Percentiles rank a stretch among this genome's conserved stretches.
phyloP scores from a whole-genome alignment of 768 basidiomycete species.

The Agaricus subrufescens region DNA sequence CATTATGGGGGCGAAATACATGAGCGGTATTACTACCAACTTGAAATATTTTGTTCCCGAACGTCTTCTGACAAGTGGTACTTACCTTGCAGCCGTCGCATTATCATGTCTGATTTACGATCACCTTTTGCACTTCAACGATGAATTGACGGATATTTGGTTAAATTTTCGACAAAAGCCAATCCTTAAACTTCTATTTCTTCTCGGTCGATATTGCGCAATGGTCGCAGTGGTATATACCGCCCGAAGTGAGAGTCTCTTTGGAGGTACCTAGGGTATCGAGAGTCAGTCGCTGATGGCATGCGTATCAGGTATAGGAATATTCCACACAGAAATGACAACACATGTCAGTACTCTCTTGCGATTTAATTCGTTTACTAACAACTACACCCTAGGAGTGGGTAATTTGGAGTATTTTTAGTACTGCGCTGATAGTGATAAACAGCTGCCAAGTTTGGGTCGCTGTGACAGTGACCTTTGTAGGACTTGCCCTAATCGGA shows the following conservation, averaged over 20 bases:
- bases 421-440: not conserved
- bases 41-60: too few species aligned
- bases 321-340: not conserved
- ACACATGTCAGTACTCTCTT: not conserved
- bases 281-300: not conserved
- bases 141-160: constrained; percentile 1
- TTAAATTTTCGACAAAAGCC: not conserved
- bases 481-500: not conserved
- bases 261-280: not conserved
- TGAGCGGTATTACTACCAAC: not conserved
- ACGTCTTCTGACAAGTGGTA: not conserved
- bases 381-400: not conserved
- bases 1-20: not conserved
- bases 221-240: not conserved
- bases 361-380: not conserved
- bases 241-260: not conserved
- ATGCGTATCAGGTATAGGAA: not conserved
- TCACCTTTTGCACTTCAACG: not conserved
- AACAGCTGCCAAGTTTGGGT: not conserved
- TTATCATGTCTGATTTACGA: not conserved
- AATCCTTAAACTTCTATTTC: not conserved
- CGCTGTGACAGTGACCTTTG: not conserved
- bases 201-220: not conserved
- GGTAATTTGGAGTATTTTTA: not conserved
- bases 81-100: not conserved